phyloP scores from a whole-genome alignment of 2,329 filamentous ascomycete genomes.

The Cladosporium sp. region DNA sequence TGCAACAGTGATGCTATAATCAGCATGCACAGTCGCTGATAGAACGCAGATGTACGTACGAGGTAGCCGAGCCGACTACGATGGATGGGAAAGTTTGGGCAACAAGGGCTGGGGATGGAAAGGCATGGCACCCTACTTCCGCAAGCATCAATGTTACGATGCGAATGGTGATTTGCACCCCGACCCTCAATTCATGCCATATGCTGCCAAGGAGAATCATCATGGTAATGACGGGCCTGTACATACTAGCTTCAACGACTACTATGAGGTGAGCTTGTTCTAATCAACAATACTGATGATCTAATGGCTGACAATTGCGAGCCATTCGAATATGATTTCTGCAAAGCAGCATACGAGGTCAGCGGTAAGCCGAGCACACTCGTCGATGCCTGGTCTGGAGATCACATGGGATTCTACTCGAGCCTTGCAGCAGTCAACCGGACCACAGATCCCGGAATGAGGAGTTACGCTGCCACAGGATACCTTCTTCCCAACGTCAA shows the following conservation, averaged over 20 bases:
- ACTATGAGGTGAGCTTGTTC: slow-evolving; percentile 20
- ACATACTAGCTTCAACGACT: slow-evolving; percentile 32
- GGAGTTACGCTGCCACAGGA: slow-evolving; percentile 31
- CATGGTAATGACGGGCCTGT: slow-evolving; percentile 28
- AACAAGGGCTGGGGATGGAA: slow-evolving; percentile 28
- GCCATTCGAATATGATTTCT: slow-evolving; percentile 36
- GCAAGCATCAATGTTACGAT: slow-evolving; percentile 31
- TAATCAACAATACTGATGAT: neutral
- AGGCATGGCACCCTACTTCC: slow-evolving; percentile 31
- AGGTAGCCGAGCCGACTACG: slow-evolving; percentile 31
- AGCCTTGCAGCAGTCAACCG: slow-evolving; percentile 31
- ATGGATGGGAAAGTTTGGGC: slow-evolving; percentile 32
- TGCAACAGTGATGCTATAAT: too few relatives aligned
- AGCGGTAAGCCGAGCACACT: slow-evolving; percentile 28
- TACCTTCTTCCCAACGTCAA: slow-evolving; percentile 30
- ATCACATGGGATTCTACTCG: slow-evolving; percentile 32
- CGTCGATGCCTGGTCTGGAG: slow-evolving; percentile 30
- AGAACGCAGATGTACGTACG: slow-evolving; percentile 27
- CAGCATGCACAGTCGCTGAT: neutral
- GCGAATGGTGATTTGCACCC: slow-evolving; percentile 16
- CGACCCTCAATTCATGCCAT: slow-evolving; percentile 29
- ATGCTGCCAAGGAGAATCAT: slow-evolving; percentile 18
- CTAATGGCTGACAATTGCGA: slow-evolving; percentile 4
- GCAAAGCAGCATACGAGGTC: slow-evolving; percentile 32
- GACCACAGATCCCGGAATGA: slow-evolving; percentile 26